Evolutionary conservation across 495 filamentous ascomycete genomes (phyloP).

Genomic region (Hyaloscypha bicolor): DNA sequence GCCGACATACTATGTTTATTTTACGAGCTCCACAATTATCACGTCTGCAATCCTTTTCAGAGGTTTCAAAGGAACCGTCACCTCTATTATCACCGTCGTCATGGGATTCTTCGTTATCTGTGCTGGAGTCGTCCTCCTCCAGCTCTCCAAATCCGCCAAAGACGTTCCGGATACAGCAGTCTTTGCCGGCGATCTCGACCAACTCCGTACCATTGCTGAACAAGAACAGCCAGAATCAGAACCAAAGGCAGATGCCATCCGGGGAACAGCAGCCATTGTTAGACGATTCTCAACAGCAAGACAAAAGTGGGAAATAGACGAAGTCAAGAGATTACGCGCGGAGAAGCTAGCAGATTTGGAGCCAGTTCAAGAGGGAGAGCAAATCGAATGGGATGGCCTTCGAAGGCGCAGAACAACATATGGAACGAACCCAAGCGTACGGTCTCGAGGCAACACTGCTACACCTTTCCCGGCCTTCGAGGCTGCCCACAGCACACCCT

Average conservation of each 20-base stretch:
- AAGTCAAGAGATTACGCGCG: conserved; percentile 76
- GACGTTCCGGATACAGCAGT: conserved; percentile 94
- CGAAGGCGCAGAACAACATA: conserved; percentile 77
- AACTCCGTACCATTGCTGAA: conserved; percentile 91
- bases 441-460: conserved; percentile 22
- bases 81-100: conserved; percentile 84
- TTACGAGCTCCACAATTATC: conserved; percentile 92
- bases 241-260: conserved; percentile 94
- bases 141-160: conserved; percentile 97
- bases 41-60: conserved; percentile 91
- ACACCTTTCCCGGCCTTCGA: conserved; percentile 36
- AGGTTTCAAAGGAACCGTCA: conserved; percentile 86
- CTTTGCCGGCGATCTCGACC: conserved; percentile 90
- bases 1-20: conserved; percentile 97
- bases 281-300: conserved; percentile 77
- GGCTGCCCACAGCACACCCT: conserved; percentile 36
- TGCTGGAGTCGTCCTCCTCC: conserved; percentile 90
- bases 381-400: conserved; percentile 92
- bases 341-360: conserved; percentile 76
- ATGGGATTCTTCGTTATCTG: conserved; percentile 96
- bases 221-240: conserved; percentile 94
- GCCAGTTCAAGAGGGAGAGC: conserved; percentile 73
- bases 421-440: conserved; percentile 41
- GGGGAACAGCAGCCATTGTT: conserved; percentile 88
- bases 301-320: conserved; percentile 77